Base-by-base conservation (phyloP, 306 rosid genomes). In the Casuarina equisetifolia region DNA sequence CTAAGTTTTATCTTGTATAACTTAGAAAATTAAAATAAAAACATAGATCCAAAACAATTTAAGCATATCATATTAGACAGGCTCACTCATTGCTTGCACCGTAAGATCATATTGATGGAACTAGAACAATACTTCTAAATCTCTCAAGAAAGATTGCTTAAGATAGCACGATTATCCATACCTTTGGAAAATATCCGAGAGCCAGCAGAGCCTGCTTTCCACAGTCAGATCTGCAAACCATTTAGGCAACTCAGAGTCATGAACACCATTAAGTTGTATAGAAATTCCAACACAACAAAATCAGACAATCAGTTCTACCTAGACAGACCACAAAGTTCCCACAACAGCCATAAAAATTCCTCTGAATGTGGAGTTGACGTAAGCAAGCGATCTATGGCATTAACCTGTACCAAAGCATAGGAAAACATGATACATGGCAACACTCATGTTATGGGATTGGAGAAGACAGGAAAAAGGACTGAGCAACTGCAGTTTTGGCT, bases 291-390 rank as follows among this genome's bases (percentile, higher is more conserved):
- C 74, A 80, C 62, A 76, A 57, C 39, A 69, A 77, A 72, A 64
- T 32, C 55, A 73, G 63, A 68, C 79, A 74, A 85, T 15, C 13
- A 45, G 43, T 73, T 72, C 82, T 58, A 95, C 99, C 99, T 91
- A 75, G 94, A 94, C 75, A 92, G 89, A 78, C 84, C 86, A 70
- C 96, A 90, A 12, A 95, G 88, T 83, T 92, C 97, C 99, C 99
- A 95, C 80, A 95, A 77, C 71, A 95, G 90, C 99, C 97, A 93
- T 85, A 95, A 85, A 85, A 92, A 91, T 82, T 91, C 97, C 85
- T 95, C 99, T 9, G 96, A 88, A 57, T 88, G 83, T 8, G 88
- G 96, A 81, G 83, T 78, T 19, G 94, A 81, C 35, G 89, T 87
- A 78, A 95, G 92, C 90, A 95, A 84, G 82, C 92, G 86, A 82